Conservation (phyloP, 352 stramenopile species). For the Phytophthora melonis region DNA sequence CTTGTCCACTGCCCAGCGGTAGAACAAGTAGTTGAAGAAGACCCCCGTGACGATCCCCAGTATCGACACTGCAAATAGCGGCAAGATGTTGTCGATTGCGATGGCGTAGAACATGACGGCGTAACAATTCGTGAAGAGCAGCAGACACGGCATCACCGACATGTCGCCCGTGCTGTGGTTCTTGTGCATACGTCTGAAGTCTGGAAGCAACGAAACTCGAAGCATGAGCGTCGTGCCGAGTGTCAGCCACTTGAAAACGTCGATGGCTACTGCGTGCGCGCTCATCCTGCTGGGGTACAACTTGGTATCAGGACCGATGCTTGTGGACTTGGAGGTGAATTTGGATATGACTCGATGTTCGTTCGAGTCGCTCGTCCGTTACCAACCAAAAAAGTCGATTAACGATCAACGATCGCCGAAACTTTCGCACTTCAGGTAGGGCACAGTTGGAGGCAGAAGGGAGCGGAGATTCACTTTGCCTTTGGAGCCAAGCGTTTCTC, state of each 20-base stretch:
- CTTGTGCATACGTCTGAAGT: constrained; percentile 46
- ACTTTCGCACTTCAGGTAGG: not conserved
- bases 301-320: not conserved
- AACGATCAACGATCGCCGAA: not conserved
- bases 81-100: constrained; percentile 44
- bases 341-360: not conserved
- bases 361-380: not conserved
- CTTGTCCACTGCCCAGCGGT: constrained; percentile 43
- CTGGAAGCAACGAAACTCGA: constrained; percentile 51
- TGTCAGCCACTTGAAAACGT: constrained; percentile 43
- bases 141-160: constrained; percentile 37
- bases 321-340: not conserved
- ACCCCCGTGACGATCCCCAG: constrained; percentile 38
- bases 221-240: constrained; percentile 53
- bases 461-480: not conserved
- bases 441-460: not conserved
- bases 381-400: not conserved
- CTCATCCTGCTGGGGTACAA: not conserved
- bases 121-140: constrained; percentile 38
- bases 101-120: constrained; percentile 46
- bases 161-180: constrained; percentile 40
- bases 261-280: constrained; percentile 5
- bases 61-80: constrained; percentile 43
- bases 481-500: not conserved
- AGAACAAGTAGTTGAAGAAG: constrained; percentile 47